Percentiles rank a stretch among this genome's conserved stretches.
These are phyloP conservation scores for Heritiera littoralis DNA, from an alignment of 345 rosid genomes.

Conservation along the genomic window DNA sequence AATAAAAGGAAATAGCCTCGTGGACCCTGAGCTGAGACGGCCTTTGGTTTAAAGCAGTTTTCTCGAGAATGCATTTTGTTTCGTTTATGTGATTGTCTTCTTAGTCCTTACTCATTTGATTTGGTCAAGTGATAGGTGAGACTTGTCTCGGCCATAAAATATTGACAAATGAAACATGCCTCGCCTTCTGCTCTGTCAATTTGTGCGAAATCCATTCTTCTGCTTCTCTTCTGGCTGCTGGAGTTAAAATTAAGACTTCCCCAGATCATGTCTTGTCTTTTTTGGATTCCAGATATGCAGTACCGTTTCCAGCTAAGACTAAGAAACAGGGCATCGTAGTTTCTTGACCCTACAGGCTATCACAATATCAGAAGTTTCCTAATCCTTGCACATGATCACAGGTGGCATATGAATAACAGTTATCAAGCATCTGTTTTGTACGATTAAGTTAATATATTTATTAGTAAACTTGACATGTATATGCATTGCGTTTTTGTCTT, in stretches of 20 bases:
- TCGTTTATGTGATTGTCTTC: neutral
- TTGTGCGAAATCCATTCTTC: neutral
- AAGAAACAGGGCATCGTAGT: neutral
- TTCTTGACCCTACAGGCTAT: neutral
- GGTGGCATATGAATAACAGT: neutral
- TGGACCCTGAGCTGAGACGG: no score
- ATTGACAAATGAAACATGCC: neutral
- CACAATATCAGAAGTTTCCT: neutral
- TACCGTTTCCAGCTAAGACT: neutral
- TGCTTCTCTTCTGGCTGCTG: neutral
- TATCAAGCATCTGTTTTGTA: neutral
- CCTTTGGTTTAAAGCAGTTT: no score
- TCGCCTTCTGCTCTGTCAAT: neutral
- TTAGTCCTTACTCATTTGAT: neutral
- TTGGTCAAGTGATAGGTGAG: constrained; percentile 1
- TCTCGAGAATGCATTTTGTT: neutral
- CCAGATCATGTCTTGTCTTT: neutral
- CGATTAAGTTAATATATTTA: neutral
- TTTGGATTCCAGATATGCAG: neutral
- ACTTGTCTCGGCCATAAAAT: neutral
- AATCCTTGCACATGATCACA: neutral
- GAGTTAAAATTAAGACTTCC: neutral
- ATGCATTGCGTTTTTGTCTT: neutral
- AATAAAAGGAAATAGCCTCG: no score
- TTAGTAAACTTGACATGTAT: neutral